Conservation (phyloP, 1,284 basidiomycete genomes). For the Gyrodon tennesseensis region DNA sequence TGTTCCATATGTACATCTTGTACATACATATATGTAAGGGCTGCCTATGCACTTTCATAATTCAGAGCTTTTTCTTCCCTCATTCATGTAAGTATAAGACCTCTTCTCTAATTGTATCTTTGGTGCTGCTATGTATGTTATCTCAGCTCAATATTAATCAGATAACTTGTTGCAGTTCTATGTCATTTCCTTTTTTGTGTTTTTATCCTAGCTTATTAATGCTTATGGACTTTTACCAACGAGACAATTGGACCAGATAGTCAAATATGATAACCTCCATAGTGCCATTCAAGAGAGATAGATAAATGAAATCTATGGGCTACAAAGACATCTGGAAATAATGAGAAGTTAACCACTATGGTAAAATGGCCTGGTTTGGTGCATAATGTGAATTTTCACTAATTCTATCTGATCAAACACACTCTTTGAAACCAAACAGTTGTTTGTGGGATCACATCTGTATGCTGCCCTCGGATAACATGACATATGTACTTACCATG, state of each 20-base stretch:
- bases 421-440: constrained; percentile 10
- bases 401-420: constrained; percentile 15
- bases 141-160: too few species aligned
- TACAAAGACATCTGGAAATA: neutral
- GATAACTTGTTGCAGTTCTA: constrained; percentile 14
- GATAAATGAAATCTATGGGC: neutral
- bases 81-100: too few species aligned
- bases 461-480: constrained; percentile 3
- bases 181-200: neutral
- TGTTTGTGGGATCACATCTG: constrained; percentile 4
- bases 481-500: neutral
- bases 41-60: too few species aligned
- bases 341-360: neutral
- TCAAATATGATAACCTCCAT: constrained; percentile 14
- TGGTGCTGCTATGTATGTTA: too few species aligned
- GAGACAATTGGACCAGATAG: constrained; percentile 21
- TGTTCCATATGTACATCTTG: too few species aligned
- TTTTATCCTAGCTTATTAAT: too few species aligned
- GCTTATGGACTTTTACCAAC: constrained; percentile 1
- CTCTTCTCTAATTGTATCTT: too few species aligned
- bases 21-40: too few species aligned
- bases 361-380: neutral
- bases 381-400: constrained; percentile 5
- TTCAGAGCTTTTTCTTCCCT: too few species aligned
- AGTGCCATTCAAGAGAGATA: constrained; percentile 7